Conservation (phyloP, 169 alveolate genomes). For the Babesia caballi region DNA sequence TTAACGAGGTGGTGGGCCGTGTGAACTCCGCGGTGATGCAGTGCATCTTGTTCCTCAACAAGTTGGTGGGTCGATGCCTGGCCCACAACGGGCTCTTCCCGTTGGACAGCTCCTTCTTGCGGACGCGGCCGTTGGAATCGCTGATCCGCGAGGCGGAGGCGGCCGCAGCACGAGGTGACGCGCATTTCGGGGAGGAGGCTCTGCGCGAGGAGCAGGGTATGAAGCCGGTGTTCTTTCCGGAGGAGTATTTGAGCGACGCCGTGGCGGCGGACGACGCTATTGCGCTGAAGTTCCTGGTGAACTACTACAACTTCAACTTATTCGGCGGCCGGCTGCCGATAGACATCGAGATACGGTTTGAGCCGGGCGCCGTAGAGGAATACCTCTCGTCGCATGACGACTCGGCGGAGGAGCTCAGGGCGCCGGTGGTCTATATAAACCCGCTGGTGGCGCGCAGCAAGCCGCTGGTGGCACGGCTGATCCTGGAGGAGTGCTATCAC, state of each 20-base stretch:
- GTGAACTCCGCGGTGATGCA: constrained; percentile 16
- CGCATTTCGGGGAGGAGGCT: constrained; percentile 15
- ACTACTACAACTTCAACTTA: constrained; percentile 60
- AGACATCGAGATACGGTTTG: constrained; percentile 28
- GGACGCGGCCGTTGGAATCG: constrained; percentile 25
- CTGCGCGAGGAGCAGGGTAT: neutral
- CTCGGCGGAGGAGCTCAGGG: constrained; percentile 1
- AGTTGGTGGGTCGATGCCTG: constrained; percentile 27
- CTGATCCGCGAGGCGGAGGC: constrained; percentile 1
- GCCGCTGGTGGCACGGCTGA: constrained; percentile 26
- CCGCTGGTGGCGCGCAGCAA: constrained; percentile 18
- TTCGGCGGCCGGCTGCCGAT: constrained; percentile 69
- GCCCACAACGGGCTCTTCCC: constrained; percentile 44
- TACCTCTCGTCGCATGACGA: constrained; percentile 47
- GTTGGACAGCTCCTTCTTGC: constrained; percentile 38
- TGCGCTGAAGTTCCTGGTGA: constrained; percentile 49
- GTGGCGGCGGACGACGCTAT: constrained; percentile 48
- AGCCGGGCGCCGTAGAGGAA: constrained; percentile 3
- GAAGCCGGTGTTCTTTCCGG: constrained; percentile 48
- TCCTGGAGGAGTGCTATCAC: constrained; percentile 52
- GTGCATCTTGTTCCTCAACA: constrained; percentile 34
- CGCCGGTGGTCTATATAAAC: constrained; percentile 21
- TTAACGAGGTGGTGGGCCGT: neutral
- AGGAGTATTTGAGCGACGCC: constrained; percentile 49
- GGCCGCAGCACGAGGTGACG: neutral